These are phyloP conservation scores for Silybum marianum DNA, from an alignment of 129 eudicot species.

Conservation along the genomic window DNA sequence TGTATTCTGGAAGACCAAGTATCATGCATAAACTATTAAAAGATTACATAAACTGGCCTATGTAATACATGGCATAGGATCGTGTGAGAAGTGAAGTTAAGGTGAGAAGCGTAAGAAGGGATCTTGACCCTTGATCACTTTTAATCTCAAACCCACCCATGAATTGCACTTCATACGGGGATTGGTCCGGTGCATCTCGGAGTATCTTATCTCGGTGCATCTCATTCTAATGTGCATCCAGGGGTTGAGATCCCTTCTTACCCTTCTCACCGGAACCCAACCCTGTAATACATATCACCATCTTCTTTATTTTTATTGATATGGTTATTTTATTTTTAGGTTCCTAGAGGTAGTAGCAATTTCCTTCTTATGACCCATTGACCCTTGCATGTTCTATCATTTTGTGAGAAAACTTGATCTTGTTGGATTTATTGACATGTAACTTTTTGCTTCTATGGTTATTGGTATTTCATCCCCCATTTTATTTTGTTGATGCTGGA, in stretches of 20 bases:
- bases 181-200: too few relatives aligned
- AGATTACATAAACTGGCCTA: not conserved
- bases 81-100: too few relatives aligned
- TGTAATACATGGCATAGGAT: not conserved
- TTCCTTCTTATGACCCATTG: conserved; percentile 15
- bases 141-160: too few relatives aligned
- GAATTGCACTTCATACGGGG: too few relatives aligned
- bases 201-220: too few relatives aligned
- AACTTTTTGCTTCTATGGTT: conserved; percentile 3
- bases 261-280: too few relatives aligned
- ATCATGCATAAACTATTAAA: not conserved
- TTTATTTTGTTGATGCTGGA: not conserved
- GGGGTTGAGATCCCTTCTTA: too few relatives aligned
- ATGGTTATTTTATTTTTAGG: not conserved
- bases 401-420: not conserved
- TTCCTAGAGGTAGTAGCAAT: not conserved
- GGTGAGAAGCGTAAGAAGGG: too few relatives aligned
- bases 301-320: not conserved
- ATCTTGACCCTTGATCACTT: too few relatives aligned
- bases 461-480: not conserved
- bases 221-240: too few relatives aligned
- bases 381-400: conserved; percentile 3
- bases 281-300: not conserved
- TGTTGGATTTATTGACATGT: not conserved
- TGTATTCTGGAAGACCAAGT: conserved; percentile 7